Base-by-base conservation (phyloP, 2,329 filamentous ascomycete species). In the Botryotinia calthae region DNA sequence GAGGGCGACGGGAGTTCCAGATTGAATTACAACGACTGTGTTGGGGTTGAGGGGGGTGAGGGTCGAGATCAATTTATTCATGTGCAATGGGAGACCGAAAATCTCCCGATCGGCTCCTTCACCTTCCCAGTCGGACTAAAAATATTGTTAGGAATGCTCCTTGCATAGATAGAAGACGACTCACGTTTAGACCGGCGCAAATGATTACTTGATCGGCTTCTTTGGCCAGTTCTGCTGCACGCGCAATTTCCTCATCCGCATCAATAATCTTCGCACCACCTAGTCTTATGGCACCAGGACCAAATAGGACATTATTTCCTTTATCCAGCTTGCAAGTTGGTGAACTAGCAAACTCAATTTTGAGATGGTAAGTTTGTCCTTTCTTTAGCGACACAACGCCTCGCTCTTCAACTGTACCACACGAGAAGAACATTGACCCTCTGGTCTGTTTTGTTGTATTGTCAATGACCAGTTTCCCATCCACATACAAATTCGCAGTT, bases 201-300 rank as follows among this genome's bases (percentile, higher is more conserved):
- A 95, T 84, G 74, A 96, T 86, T 67, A 94, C 92, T 79, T 94
- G 90, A 72, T 95, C 92, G 1, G 90, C 90, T 61, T 87, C 85
- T 78, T 85, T 86, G 51, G 93, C 93, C 8, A 91, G 84, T 51
- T 87, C 84, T 1, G 91, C 90, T 0, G 93, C 92, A 73, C 88
- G 85, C 65, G 86, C 82, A 72, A 94, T 90, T 77, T 90, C 87
- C n/a, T 85, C 84, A 73, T 87, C 82, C 59, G 85, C 82, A 75
- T 89, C 85, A 56, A 90, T 85, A 37, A 87, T 84, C 75, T 86
- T 86, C 80, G 85, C 87, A 28, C 86, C 88, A 46, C 90, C 89
- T n/a, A 92, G 83, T 64, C 89, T 85, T 67, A 91, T 85, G 0
- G 87, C 88, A 48, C 90, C 89, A 51, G 85, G 84, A n/a, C 87